Conservation (phyloP, 2,329 filamentous ascomycete genomes). For the Aulographum hederae region DNA sequence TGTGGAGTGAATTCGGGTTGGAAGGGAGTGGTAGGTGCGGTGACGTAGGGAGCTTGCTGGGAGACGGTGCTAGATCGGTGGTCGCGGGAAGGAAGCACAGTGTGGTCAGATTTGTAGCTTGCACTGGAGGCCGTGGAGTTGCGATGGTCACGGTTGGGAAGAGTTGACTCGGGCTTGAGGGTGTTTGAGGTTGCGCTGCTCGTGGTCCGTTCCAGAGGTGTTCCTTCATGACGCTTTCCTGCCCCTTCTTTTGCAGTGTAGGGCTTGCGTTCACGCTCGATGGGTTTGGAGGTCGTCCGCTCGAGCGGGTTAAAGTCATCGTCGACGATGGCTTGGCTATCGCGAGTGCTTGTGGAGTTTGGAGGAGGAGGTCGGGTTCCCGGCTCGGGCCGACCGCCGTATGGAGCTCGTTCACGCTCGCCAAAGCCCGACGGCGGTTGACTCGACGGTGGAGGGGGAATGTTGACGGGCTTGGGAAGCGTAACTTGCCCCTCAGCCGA, state of each 20-base stretch:
- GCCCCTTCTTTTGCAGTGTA: conserved; percentile 40
- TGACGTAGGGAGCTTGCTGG: background rate
- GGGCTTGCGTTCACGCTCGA: conserved; percentile 48
- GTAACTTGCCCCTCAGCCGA: conserved; percentile 31
- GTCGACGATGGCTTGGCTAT: background rate
- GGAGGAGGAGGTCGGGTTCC: no score
- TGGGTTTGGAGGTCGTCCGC: conserved; percentile 25
- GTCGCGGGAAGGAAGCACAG: background rate
- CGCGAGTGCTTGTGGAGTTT: conserved; percentile 10
- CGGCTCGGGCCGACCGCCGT: no score
- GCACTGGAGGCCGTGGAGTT: conserved; percentile 1
- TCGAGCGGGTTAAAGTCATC: conserved; percentile 8
- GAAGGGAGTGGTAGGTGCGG: background rate
- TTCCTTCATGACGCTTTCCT: conserved; percentile 36
- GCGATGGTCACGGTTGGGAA: conserved; percentile 1
- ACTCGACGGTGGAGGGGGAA: conserved; percentile 12
- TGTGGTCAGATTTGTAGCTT: background rate
- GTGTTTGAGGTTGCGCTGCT: conserved; percentile 1
- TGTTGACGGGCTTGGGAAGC: conserved; percentile 19
- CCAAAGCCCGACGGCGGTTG: conserved; percentile 8
- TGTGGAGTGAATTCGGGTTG: background rate
- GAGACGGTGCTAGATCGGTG: background rate
- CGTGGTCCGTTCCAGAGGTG: conserved; percentile 13
- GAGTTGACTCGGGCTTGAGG: conserved; percentile 1
- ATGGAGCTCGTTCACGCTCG: conserved; percentile 18